Evolutionary conservation across 441 rosid species (phyloP).

Genomic region (Populus hybrid): DNA sequence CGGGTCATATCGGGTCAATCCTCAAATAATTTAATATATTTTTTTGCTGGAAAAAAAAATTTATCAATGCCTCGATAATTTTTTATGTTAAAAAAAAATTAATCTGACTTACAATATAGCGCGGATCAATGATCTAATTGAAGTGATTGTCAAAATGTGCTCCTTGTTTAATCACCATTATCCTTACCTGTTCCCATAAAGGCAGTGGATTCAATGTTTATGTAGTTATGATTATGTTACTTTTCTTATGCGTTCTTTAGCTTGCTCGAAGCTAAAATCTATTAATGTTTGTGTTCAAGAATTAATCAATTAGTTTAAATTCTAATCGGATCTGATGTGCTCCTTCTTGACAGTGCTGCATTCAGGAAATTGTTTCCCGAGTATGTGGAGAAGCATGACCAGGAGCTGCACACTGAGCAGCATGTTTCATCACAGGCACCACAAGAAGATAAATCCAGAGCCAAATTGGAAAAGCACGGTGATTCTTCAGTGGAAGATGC

Average conservation of each 20-base stretch:
- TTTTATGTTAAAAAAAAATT: too few relatives aligned
- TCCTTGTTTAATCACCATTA: background rate
- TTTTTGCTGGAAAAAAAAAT: too few relatives aligned
- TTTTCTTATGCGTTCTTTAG: background rate
- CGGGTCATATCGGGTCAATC: too few relatives aligned
- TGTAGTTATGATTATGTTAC: background rate
- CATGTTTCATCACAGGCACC: slow-evolving; percentile 34
- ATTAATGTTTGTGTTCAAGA: background rate
- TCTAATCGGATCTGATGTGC: background rate
- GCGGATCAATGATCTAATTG: too few relatives aligned
- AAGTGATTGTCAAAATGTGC: background rate
- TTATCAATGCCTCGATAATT: too few relatives aligned
- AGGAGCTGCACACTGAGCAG: slow-evolving; percentile 61
- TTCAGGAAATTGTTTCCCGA: slow-evolving; percentile 94
- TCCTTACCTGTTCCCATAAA: background rate
- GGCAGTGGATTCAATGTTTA: background rate
- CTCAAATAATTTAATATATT: too few relatives aligned
- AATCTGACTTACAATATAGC: too few relatives aligned
- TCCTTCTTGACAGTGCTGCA: slow-evolving; percentile 51
- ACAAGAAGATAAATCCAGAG: slow-evolving; percentile 37
- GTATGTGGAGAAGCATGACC: slow-evolving; percentile 71
- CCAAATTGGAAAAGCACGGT: slow-evolving; percentile 32
- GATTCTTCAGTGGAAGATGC: slow-evolving; percentile 27
- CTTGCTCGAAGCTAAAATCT: background rate
- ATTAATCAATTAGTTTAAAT: background rate